Conservation (phyloP, 1,139 yeast species). For the Komagataea norvegica region DNA sequence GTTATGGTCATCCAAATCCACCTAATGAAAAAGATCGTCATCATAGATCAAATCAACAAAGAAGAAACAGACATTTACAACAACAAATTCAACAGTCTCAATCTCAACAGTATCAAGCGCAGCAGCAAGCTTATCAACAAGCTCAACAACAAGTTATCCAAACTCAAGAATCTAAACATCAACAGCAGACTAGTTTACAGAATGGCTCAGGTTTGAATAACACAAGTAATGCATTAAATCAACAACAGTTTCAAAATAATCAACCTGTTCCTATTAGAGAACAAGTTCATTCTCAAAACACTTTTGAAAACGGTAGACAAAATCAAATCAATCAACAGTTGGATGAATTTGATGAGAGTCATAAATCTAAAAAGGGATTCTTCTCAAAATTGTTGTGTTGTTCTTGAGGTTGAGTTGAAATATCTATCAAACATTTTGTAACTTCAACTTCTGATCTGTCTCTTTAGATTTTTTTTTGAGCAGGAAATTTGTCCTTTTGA, state of each 20-base stretch:
- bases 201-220: conserved; percentile 12
- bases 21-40: conserved; percentile 37
- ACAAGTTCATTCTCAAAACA: conserved; percentile 20
- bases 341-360: conserved; percentile 25
- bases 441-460: too few relatives aligned
- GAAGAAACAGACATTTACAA: conserved; percentile 32
- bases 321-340: conserved; percentile 23
- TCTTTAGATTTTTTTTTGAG: not conserved
- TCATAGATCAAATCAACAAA: conserved; percentile 28
- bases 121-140: conserved; percentile 14
- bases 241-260: conserved; percentile 28
- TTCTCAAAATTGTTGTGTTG: conserved; percentile 37
- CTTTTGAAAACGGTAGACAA: conserved; percentile 16
- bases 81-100: conserved; percentile 26
- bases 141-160: conserved; percentile 22
- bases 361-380: conserved; percentile 33
- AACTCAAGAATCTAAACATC: conserved; percentile 15
- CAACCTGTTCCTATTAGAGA: conserved; percentile 28
- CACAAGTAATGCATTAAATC: conserved; percentile 23
- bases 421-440: too few relatives aligned
- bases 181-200: conserved; percentile 5
- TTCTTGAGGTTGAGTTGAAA: conserved; percentile 18
- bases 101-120: conserved; percentile 17
- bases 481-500: too few relatives aligned
- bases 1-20: conserved; percentile 73